Percentiles rank a stretch among this genome's conserved stretches.
These are phyloP conservation scores for Hibiscus trionum DNA, from an alignment of 345 rosid genomes.

Conservation along the genomic window DNA sequence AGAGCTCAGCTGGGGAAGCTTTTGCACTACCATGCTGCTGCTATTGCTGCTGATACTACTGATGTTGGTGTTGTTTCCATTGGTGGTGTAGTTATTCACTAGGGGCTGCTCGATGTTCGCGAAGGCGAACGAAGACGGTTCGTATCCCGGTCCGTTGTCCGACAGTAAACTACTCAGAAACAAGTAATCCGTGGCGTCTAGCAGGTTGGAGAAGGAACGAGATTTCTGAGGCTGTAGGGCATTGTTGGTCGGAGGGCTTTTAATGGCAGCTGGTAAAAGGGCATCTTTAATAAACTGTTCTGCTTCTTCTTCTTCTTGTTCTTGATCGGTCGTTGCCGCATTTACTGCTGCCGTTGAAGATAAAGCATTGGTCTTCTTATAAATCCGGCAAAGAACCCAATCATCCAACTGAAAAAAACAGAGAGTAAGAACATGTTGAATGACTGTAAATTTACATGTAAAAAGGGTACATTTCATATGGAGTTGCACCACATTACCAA, in stretches of 20 bases:
- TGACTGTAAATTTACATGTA: neutral
- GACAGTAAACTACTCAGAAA: slow-evolving; percentile 45
- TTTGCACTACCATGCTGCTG: slow-evolving; percentile 35
- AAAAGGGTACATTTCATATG: neutral
- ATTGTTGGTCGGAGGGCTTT: slow-evolving; percentile 18
- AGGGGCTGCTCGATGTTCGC: slow-evolving; percentile 17
- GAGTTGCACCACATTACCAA: neutral
- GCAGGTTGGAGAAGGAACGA: slow-evolving; percentile 69
- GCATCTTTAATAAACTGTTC: slow-evolving; percentile 35
- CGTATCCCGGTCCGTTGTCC: slow-evolving; percentile 39
- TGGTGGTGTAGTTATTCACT: slow-evolving; percentile 14
- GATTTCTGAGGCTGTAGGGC: slow-evolving; percentile 57
- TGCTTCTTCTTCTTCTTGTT: slow-evolving; percentile 50
- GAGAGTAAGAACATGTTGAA: neutral
- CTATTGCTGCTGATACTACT: neutral
- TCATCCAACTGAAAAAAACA: slow-evolving; percentile 60
- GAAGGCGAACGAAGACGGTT: slow-evolving; percentile 15
- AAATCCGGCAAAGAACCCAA: slow-evolving; percentile 98
- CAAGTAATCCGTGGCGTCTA: slow-evolving; percentile 69
- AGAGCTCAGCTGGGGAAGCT: slow-evolving; percentile 44
- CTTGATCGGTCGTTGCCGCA: slow-evolving; percentile 42
- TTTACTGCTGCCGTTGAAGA: slow-evolving; percentile 30
- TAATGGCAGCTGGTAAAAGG: slow-evolving; percentile 26
- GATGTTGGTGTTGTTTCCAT: neutral
- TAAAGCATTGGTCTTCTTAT: slow-evolving; percentile 57